These are phyloP conservation scores for Stenocarpella maydis DNA, from an alignment of 2,329 filamentous ascomycete species.

Conservation along the genomic window DNA sequence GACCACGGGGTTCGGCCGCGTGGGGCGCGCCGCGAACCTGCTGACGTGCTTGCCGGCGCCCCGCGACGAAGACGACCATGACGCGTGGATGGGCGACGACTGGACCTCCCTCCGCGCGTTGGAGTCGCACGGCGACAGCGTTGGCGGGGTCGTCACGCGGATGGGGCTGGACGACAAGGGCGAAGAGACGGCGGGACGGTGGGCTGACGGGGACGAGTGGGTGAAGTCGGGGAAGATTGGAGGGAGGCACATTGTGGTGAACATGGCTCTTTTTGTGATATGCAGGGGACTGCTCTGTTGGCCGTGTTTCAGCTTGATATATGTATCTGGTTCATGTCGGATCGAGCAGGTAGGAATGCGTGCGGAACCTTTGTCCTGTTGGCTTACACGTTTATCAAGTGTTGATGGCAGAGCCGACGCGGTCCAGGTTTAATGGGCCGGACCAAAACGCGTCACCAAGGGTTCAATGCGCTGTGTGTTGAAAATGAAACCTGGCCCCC, in stretches of 20 bases:
- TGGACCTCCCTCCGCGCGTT: constrained; percentile 55
- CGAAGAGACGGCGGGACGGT: constrained; percentile 60
- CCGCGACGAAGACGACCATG: not conserved
- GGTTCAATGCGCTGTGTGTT: not conserved
- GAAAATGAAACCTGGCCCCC: no score
- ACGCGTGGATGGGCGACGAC: constrained; percentile 53
- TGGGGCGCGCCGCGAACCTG: constrained; percentile 61
- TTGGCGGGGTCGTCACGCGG: constrained; percentile 58
- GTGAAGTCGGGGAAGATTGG: constrained; percentile 50
- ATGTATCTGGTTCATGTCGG: not conserved
- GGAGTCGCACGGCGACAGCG: constrained; percentile 52
- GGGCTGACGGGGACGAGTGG: constrained; percentile 43
- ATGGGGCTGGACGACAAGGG: constrained; percentile 65
- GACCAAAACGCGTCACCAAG: constrained; percentile 6
- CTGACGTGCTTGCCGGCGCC: constrained; percentile 31
- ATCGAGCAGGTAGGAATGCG: not conserved
- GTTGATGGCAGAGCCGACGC: constrained; percentile 16
- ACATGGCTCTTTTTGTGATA: constrained; percentile 39
- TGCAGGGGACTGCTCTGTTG: not conserved
- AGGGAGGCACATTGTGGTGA: constrained; percentile 49
- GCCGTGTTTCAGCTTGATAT: not conserved
- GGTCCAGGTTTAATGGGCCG: constrained; percentile 20
- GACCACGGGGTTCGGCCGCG: constrained; percentile 70
- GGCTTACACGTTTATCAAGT: constrained; percentile 5
- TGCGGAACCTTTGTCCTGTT: constrained; percentile 4